These are phyloP conservation scores for Kuraishia ogatae DNA, from an alignment of 805 yeast species.

Conservation along the genomic window DNA sequence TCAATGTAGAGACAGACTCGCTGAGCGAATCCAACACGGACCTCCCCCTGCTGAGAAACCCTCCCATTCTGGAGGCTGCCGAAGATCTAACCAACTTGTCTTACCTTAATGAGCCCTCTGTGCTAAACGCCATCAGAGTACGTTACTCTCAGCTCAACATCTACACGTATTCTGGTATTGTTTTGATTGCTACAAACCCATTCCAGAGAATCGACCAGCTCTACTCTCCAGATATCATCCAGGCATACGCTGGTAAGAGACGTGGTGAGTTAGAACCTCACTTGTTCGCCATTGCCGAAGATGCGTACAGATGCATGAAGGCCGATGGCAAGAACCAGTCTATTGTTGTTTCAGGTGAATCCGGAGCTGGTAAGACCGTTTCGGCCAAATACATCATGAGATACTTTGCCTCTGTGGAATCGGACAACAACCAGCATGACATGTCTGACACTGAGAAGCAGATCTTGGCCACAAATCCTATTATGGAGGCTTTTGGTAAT, in stretches of 20 bases:
- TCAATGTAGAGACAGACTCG: constrained; percentile 37
- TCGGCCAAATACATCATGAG: constrained; percentile 97
- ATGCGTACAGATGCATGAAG: constrained; percentile 93
- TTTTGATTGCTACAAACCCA: constrained; percentile 92
- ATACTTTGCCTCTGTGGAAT: constrained; percentile 90
- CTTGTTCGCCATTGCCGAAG: constrained; percentile 95
- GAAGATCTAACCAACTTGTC: constrained; percentile 92
- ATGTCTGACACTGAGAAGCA: constrained; percentile 90
- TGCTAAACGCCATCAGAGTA: constrained; percentile 83
- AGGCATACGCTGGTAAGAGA: constrained; percentile 86
- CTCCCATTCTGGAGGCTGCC: constrained; percentile 85
- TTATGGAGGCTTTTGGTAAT: constrained; percentile 97
- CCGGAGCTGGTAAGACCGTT: constrained; percentile 98
- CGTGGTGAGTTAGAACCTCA: constrained; percentile 97
- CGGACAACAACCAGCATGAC: constrained; percentile 39
- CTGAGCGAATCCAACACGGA: constrained; percentile 45
- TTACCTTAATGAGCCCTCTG: constrained; percentile 93
- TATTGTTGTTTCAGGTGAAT: constrained; percentile 93
- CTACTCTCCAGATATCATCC: constrained; percentile 87
- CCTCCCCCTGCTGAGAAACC: constrained; percentile 81
- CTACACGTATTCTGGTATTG: constrained; percentile 95
- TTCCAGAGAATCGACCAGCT: constrained; percentile 87
- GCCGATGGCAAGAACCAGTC: constrained; percentile 82
- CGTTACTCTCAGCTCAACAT: constrained; percentile 86
- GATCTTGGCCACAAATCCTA: constrained; percentile 93